phyloP scores from a whole-genome alignment of 768 basidiomycete genomes.

The Agrocybe pediades region DNA sequence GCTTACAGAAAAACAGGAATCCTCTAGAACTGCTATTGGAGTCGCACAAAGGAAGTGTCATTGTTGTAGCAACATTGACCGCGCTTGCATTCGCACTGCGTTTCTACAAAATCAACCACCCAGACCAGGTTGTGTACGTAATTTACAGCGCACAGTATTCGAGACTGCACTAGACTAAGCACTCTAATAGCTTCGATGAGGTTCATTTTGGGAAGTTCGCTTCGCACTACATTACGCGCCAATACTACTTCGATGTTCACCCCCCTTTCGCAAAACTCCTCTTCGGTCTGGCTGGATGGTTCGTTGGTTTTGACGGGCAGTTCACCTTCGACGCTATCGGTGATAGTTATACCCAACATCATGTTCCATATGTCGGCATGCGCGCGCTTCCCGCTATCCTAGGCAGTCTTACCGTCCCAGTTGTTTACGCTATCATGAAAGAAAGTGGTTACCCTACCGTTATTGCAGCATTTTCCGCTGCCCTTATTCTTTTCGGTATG shows the following conservation, averaged over 20 bases:
- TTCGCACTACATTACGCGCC: slow-evolving; percentile 85
- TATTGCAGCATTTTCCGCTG: slow-evolving; percentile 88
- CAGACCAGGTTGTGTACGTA: slow-evolving; percentile 91
- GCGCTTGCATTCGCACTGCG: slow-evolving; percentile 79
- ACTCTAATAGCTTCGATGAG: slow-evolving; percentile 81
- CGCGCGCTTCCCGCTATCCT: slow-evolving; percentile 90
- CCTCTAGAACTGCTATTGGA: slow-evolving; percentile 64
- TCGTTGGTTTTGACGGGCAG: slow-evolving; percentile 92
- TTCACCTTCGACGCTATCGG: slow-evolving; percentile 96
- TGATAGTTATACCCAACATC: slow-evolving; percentile 82
- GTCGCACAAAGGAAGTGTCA: slow-evolving; percentile 59
- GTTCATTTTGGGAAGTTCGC: slow-evolving; percentile 99
- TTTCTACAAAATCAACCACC: slow-evolving; percentile 93
- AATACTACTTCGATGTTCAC: slow-evolving; percentile 99
- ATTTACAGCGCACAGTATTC: background rate
- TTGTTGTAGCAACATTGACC: slow-evolving; percentile 66
- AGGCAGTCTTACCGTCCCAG: slow-evolving; percentile 85
- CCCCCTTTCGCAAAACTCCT: slow-evolving; percentile 96
- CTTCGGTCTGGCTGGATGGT: slow-evolving; percentile 93
- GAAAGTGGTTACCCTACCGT: slow-evolving; percentile 95
- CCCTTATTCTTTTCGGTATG: slow-evolving; percentile 82
- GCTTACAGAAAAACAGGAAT: slow-evolving; percentile 53
- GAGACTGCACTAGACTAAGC: background rate
- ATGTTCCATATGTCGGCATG: slow-evolving; percentile 95
- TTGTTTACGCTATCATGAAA: slow-evolving; percentile 97